These are phyloP conservation scores for Podosphaera fusca DNA, from an alignment of 2,329 filamentous ascomycete species.

Conservation along the genomic window DNA sequence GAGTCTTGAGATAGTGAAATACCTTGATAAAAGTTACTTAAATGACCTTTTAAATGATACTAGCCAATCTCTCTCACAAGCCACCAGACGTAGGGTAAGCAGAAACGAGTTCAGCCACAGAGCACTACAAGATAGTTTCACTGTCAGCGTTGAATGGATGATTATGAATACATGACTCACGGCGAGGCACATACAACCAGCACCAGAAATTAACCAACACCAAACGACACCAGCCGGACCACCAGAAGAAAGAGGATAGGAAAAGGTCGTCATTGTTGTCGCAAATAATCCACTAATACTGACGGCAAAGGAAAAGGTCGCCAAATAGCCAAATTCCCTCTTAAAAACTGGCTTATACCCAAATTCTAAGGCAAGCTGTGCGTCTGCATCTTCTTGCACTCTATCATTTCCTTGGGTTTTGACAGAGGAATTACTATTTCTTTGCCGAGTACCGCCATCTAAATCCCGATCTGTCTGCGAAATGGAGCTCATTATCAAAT, in stretches of 20 bases:
- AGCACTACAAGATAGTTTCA: constrained; percentile 14
- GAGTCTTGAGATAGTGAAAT: constrained; percentile 32
- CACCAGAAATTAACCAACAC: constrained; percentile 33
- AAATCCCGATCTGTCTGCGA: background rate
- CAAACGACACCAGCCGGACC: constrained; percentile 30
- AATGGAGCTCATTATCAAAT: background rate
- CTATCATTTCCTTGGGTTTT: background rate
- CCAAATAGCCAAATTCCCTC: constrained; percentile 32
- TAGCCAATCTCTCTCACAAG: constrained; percentile 10
- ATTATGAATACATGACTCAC: constrained; percentile 8
- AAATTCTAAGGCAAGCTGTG: constrained; percentile 14
- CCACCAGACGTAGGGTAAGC: constrained; percentile 34
- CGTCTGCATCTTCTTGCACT: constrained; percentile 11
- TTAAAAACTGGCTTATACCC: constrained; percentile 27
- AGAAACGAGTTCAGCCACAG: constrained; percentile 32
- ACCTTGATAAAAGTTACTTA: constrained; percentile 14
- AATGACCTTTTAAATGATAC: background rate
- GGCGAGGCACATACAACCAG: constrained; percentile 31
- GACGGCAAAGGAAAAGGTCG: constrained; percentile 36
- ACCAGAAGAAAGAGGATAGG: constrained; percentile 28
- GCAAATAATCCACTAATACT: constrained; percentile 31
- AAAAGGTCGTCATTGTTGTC: constrained; percentile 31
- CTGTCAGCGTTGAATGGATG: background rate
- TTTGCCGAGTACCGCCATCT: background rate
- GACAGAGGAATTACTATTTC: background rate